A percentile compares a stretch with the other conserved stretches of the same genome.
These are phyloP conservation scores for Hortiboletus flavorubellus DNA, from an alignment of 768 basidiomycete species.

Conservation along the genomic window DNA sequence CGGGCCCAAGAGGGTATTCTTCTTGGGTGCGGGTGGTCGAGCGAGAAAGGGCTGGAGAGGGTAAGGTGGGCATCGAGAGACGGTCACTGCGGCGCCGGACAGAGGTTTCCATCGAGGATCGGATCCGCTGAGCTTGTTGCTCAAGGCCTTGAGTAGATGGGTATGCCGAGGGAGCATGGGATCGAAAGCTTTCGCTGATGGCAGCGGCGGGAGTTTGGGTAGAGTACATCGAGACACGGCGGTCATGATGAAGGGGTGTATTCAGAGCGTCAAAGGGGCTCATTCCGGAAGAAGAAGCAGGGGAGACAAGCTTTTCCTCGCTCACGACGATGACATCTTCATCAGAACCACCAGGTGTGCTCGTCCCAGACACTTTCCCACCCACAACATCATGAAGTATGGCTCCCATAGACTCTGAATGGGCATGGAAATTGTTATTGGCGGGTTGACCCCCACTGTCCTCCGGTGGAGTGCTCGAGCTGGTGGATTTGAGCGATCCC, in stretches of 20 bases:
- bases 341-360: constrained; percentile 21
- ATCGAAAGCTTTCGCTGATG: constrained; percentile 4
- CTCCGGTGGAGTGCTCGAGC: constrained; percentile 13
- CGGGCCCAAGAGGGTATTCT: constrained; percentile 32
- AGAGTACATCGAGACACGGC: constrained; percentile 20
- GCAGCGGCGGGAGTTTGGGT: constrained; percentile 5
- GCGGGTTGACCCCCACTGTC: not conserved
- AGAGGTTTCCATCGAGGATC: constrained; percentile 31
- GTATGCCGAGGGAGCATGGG: constrained; percentile 8
- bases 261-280: constrained; percentile 19
- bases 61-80: constrained; percentile 29
- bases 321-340: constrained; percentile 14
- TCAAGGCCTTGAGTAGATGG: constrained; percentile 22
- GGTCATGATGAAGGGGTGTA: constrained; percentile 17
- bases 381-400: constrained; percentile 10
- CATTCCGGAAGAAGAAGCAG: constrained; percentile 12
- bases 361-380: constrained; percentile 13
- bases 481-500: constrained; percentile 27
- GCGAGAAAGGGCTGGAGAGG: constrained; percentile 12
- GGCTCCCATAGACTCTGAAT: constrained; percentile 24
- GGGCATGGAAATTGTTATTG: constrained; percentile 11
- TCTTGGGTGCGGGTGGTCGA: constrained; percentile 16
- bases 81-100: constrained; percentile 24
- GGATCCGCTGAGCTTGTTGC: constrained; percentile 31
- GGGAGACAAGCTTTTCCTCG: constrained; percentile 25